These are phyloP conservation scores for Ceratocystis huliohia DNA, from an alignment of 2,329 filamentous ascomycete genomes.

Conservation along the genomic window DNA sequence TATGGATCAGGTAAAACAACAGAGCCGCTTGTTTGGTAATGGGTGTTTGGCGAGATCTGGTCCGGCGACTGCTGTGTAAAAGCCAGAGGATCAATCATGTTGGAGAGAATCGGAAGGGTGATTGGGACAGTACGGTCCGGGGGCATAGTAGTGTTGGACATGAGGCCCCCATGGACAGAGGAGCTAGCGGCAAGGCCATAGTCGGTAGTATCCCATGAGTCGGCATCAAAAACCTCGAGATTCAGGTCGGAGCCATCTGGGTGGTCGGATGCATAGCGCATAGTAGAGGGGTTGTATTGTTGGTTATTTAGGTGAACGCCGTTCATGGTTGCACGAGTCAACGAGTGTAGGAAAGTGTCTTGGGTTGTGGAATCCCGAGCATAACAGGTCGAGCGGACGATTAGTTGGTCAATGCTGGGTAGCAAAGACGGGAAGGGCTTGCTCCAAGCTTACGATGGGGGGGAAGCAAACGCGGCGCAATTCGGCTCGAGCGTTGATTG, in stretches of 20 bases:
- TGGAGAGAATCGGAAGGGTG: slow-evolving; percentile 13
- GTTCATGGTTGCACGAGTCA: not conserved
- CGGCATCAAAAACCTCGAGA: slow-evolving; percentile 6
- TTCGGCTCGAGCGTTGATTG: slow-evolving; percentile 8
- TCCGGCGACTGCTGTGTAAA: not conserved
- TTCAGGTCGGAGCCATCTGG: slow-evolving; percentile 6
- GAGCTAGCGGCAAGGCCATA: not conserved
- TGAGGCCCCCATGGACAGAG: slow-evolving; percentile 2
- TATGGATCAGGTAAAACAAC: slow-evolving; percentile 8
- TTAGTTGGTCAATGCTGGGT: not conserved
- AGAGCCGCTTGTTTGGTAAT: slow-evolving; percentile 6
- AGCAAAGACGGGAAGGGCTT: not conserved
- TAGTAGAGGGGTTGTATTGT: slow-evolving; percentile 1
- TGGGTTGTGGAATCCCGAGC: slow-evolving; percentile 12
- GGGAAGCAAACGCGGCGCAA: not conserved
- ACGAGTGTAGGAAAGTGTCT: slow-evolving; percentile 6
- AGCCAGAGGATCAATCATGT: not conserved
- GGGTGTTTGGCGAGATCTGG: slow-evolving; percentile 6
- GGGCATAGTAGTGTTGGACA: not conserved
- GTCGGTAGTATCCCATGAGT: slow-evolving; percentile 8
- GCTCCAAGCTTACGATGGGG: not conserved
- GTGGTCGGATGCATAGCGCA: slow-evolving; percentile 12
- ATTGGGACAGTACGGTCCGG: slow-evolving; percentile 5
- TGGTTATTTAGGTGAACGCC: slow-evolving; percentile 4
- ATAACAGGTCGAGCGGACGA: slow-evolving; percentile 4